These are phyloP conservation scores for Brachypodium distachyon DNA, from an alignment of 202 grass and related monocot genomes.

Conservation along the genomic window DNA sequence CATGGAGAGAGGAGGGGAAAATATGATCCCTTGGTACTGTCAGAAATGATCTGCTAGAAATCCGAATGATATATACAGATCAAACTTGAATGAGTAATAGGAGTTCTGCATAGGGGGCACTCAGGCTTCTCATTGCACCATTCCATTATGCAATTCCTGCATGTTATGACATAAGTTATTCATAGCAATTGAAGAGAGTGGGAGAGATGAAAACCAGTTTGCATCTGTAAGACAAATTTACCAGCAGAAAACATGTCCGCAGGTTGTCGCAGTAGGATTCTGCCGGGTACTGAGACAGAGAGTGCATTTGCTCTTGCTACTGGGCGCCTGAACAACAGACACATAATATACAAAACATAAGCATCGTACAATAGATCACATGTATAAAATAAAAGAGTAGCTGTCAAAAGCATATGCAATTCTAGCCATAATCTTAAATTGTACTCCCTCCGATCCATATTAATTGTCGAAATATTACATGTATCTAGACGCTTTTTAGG, in stretches of 20 bases:
- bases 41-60: slow-evolving; percentile 49
- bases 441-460: too few species aligned
- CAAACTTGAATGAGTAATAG: slow-evolving; percentile 87
- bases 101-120: slow-evolving; percentile 83
- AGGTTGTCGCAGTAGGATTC: slow-evolving; percentile 88
- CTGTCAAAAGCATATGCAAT: not conserved
- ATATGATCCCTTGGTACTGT: not conserved
- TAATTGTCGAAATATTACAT: too few species aligned
- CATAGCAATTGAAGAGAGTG: not conserved
- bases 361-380: not conserved
- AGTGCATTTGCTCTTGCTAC: slow-evolving; percentile 79
- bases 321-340: slow-evolving; percentile 44
- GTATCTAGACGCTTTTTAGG: too few species aligned
- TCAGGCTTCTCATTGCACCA: slow-evolving; percentile 99
- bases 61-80: slow-evolving; percentile 97
- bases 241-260: slow-evolving; percentile 99
- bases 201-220: not conserved
- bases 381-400: not conserved
- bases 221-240: slow-evolving; percentile 17
- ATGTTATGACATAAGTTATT: slow-evolving; percentile 14
- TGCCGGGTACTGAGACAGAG: slow-evolving; percentile 84
- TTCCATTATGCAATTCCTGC: slow-evolving; percentile 98
- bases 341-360: slow-evolving; percentile 1
- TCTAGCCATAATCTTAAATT: slow-evolving; percentile 10
- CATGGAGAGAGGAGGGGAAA: not conserved